phyloP scores from a whole-genome alignment of 768 basidiomycete genomes.

The Boletus rufocinnamomeus region DNA sequence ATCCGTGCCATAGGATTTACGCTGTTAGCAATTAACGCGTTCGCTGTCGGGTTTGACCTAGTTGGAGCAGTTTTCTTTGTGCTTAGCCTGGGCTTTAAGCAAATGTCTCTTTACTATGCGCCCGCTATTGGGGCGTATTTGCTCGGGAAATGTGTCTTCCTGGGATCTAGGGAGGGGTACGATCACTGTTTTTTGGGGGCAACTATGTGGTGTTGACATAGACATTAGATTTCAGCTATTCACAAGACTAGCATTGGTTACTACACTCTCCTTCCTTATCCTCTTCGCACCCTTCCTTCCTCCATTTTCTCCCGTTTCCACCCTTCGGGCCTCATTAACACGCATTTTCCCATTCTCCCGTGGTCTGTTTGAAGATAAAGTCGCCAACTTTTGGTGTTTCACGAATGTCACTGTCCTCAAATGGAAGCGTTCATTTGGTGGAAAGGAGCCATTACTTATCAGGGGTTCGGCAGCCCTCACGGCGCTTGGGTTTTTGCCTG shows the following conservation, averaged over 20 bases:
- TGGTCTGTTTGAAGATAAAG: slow-evolving; percentile 93
- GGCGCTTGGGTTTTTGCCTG: slow-evolving; percentile 67
- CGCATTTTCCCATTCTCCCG: slow-evolving; percentile 92
- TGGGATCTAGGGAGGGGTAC: slow-evolving; percentile 73
- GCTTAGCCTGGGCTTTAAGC: slow-evolving; percentile 88
- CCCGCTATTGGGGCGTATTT: slow-evolving; percentile 92
- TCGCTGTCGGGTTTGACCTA: slow-evolving; percentile 68
- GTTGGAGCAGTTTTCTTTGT: slow-evolving; percentile 80
- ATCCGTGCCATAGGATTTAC: slow-evolving; percentile 56
- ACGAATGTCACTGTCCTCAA: slow-evolving; percentile 80
- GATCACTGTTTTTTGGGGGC: slow-evolving; percentile 20
- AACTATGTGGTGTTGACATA: slow-evolving; percentile 4
- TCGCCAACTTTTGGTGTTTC: slow-evolving; percentile 98
- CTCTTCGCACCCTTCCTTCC: slow-evolving; percentile 83
- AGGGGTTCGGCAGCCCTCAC: slow-evolving; percentile 70
- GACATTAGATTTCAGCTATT: slow-evolving; percentile 52
- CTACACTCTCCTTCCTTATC: slow-evolving; percentile 59
- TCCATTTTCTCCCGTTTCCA: slow-evolving; percentile 52
- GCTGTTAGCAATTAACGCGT: slow-evolving; percentile 66
- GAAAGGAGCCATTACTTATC: slow-evolving; percentile 54
- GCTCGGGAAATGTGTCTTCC: slow-evolving; percentile 83
- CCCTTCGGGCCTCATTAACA: slow-evolving; percentile 62
- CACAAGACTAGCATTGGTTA: slow-evolving; percentile 62
- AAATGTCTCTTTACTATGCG: slow-evolving; percentile 94
- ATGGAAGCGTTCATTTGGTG: slow-evolving; percentile 54